Evolutionary conservation across 345 rosid genomes (phyloP).

Genomic region (Syzygium jambos): DNA sequence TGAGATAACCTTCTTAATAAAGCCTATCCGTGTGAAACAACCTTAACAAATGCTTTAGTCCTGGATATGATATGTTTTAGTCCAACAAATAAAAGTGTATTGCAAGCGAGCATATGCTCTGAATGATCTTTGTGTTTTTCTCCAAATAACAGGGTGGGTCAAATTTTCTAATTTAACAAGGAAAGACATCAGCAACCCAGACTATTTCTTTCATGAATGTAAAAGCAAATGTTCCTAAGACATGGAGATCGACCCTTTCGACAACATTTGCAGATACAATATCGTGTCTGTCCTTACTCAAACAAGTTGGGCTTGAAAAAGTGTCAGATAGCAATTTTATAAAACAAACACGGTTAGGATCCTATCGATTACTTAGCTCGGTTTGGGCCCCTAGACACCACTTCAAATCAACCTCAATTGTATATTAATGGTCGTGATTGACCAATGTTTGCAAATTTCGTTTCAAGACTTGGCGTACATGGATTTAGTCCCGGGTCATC

Average conservation of each 20-base stretch:
- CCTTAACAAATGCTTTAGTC: not conserved
- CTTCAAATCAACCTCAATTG: too few relatives aligned
- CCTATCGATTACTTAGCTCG: too few relatives aligned
- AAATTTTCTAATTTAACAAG: not conserved
- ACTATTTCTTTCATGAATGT: not conserved
- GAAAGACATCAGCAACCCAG: not conserved
- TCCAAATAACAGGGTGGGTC: not conserved
- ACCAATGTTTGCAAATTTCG: not conserved
- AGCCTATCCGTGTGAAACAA: not conserved
- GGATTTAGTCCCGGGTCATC: not conserved
- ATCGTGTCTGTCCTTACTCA: not conserved
- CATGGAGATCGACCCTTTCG: not conserved
- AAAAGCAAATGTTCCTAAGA: not conserved
- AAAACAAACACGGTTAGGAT: not conserved
- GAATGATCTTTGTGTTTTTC: not conserved
- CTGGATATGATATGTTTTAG: not conserved
- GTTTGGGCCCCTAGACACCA: too few relatives aligned
- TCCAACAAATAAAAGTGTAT: not conserved
- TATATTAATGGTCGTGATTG: too few relatives aligned
- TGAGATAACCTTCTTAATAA: not conserved
- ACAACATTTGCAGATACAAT: not conserved
- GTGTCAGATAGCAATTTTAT: not conserved
- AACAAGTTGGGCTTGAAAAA: not conserved
- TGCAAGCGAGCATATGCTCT: not conserved
- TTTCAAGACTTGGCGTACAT: not conserved